Evolutionary conservation across 2,329 filamentous ascomycete species (phyloP).

Genomic region (Blastomyces parvus): DNA sequence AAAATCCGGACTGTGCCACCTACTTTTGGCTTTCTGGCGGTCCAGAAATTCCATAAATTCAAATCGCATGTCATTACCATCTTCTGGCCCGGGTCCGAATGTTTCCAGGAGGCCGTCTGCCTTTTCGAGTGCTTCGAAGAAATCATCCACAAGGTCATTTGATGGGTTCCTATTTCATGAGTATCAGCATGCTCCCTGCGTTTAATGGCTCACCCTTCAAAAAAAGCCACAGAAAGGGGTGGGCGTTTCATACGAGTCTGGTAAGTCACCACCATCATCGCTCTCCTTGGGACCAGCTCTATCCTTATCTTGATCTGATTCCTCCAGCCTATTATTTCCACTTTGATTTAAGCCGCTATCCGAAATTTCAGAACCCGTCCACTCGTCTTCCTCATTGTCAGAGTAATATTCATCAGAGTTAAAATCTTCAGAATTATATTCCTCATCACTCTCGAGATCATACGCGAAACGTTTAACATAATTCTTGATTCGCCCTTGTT

Average conservation of each 20-base stretch:
- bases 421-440: constrained; percentile 18
- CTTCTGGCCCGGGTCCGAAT: constrained; percentile 8
- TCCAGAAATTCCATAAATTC: constrained; percentile 26
- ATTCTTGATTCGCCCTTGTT: constrained; percentile 13
- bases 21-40: constrained; percentile 29
- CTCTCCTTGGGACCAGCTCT: background rate
- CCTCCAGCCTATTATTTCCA: constrained; percentile 10
- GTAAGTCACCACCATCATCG: background rate
- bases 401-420: constrained; percentile 16
- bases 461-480: constrained; percentile 16
- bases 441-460: constrained; percentile 21
- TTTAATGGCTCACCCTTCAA: background rate
- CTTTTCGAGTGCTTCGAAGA: background rate
- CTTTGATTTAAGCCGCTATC: constrained; percentile 5
- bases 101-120: constrained; percentile 5
- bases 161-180: background rate
- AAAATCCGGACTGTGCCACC: constrained; percentile 5
- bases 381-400: constrained; percentile 15
- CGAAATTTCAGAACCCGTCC: constrained; percentile 9
- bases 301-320: background rate
- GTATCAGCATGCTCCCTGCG: background rate
- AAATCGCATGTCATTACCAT: constrained; percentile 12
- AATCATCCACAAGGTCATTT: background rate
- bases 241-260: constrained; percentile 6
- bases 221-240: background rate